phyloP scores from a whole-genome alignment of 768 basidiomycete species.

The Phylloporus sp. region DNA sequence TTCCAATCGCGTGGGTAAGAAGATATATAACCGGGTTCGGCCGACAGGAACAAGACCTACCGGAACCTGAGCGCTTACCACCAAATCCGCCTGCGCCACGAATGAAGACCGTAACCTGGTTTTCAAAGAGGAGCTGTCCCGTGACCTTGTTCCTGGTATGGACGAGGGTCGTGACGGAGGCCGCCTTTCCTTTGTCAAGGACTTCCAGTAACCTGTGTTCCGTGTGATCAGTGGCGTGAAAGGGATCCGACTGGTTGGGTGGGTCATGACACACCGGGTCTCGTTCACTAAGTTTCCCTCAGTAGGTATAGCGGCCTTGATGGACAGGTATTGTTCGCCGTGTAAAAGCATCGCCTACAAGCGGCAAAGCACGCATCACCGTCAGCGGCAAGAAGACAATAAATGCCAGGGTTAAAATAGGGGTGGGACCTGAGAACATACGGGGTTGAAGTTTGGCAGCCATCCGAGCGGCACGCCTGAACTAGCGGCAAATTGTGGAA shows the following conservation, averaged over 20 bases:
- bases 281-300: slow-evolving; percentile 75
- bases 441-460: slow-evolving; percentile 94
- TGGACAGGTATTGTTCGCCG: slow-evolving; percentile 92
- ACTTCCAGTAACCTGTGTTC: slow-evolving; percentile 67
- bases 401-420: not conserved
- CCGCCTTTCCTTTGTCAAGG: slow-evolving; percentile 90
- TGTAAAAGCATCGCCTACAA: slow-evolving; percentile 90
- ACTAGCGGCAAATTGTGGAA: slow-evolving; percentile 83
- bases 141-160: slow-evolving; percentile 77
- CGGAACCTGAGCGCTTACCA: slow-evolving; percentile 79
- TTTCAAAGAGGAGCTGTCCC: slow-evolving; percentile 85
- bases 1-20: not conserved
- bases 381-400: not conserved
- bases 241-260: not conserved
- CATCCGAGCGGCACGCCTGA: slow-evolving; percentile 70
- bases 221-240: slow-evolving; percentile 6
- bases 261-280: slow-evolving; percentile 47
- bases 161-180: slow-evolving; percentile 75
- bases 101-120: slow-evolving; percentile 87
- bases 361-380: not conserved
- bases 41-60: slow-evolving; percentile 39
- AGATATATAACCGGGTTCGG: not conserved
- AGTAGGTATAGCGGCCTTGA: slow-evolving; percentile 84
- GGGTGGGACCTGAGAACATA: slow-evolving; percentile 32
- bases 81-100: slow-evolving; percentile 96